phyloP scores from a whole-genome alignment of 2,329 filamentous ascomycete species.

The Hypoxylon sp. region DNA sequence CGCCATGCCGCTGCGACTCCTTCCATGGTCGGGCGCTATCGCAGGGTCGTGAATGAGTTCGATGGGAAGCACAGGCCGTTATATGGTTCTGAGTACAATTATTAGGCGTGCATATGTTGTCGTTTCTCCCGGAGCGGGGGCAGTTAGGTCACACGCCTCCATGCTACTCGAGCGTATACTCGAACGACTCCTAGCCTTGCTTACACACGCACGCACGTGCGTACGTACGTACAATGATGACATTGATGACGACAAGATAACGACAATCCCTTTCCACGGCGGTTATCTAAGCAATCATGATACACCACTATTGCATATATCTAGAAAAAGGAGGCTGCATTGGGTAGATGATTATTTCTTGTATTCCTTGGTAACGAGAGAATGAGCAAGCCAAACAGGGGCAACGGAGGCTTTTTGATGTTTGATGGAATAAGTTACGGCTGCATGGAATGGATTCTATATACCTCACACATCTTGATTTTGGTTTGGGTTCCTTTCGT shows the following conservation, averaged over 20 bases:
- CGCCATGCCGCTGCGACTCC: slow-evolving; percentile 14
- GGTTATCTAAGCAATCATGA: not conserved
- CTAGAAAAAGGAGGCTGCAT: slow-evolving; percentile 21
- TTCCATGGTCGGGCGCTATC: slow-evolving; percentile 38
- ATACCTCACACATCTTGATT: slow-evolving; percentile 15
- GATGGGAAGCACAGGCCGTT: slow-evolving; percentile 37
- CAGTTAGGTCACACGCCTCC: not conserved
- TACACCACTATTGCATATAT: slow-evolving; percentile 13
- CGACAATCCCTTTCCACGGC: not conserved
- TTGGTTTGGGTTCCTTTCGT: slow-evolving; percentile 17
- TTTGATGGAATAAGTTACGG: slow-evolving; percentile 15
- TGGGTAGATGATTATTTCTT: slow-evolving; percentile 23
- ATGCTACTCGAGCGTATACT: not conserved
- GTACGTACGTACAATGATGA: not conserved
- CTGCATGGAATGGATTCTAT: slow-evolving; percentile 14
- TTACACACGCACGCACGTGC: not conserved
- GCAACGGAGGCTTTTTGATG: slow-evolving; percentile 17
- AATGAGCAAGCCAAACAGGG: slow-evolving; percentile 25
- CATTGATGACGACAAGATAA: not conserved
- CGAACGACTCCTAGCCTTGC: not conserved
- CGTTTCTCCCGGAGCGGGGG: not conserved
- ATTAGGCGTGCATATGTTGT: not conserved
- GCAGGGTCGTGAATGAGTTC: slow-evolving; percentile 41
- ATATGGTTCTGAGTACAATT: slow-evolving; percentile 37
- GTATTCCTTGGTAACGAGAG: slow-evolving; percentile 10